phyloP scores from a whole-genome alignment of 371 early-diverging fungal genomes.

The Mucor plumbeus region DNA sequence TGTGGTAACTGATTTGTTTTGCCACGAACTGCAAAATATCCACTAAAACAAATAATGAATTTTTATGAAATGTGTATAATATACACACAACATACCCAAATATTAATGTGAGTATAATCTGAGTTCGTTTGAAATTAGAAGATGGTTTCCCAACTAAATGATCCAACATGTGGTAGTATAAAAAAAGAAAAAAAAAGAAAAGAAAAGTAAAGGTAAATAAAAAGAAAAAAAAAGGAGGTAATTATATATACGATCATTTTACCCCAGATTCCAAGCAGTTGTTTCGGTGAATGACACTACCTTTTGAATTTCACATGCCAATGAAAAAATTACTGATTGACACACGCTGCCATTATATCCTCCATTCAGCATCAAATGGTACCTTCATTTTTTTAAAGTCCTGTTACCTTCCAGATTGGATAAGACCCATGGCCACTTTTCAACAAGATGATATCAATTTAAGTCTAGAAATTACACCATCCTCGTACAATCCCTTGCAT shows the following conservation, averaged over 20 bases:
- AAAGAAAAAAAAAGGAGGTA: neutral
- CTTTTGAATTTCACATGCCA: slow-evolving; percentile 14
- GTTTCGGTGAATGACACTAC: slow-evolving; percentile 5
- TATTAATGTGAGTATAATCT: slow-evolving; percentile 71
- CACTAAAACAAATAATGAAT: slow-evolving; percentile 22
- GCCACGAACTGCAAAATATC: slow-evolving; percentile 48
- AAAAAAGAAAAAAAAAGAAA: neutral
- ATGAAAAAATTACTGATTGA: neutral
- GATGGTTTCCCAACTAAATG: slow-evolving; percentile 93
- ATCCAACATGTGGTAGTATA: slow-evolving; percentile 72
- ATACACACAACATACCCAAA: slow-evolving; percentile 52
- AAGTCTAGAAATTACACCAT: neutral
- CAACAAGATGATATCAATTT: neutral
- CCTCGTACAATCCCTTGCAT: too few relatives aligned
- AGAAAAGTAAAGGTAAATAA: neutral
- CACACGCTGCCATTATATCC: neutral
- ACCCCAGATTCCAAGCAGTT: slow-evolving; percentile 6
- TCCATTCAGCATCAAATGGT: neutral
- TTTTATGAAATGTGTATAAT: neutral
- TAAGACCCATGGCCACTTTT: neutral
- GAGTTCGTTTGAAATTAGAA: slow-evolving; percentile 83
- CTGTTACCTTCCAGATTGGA: too few relatives aligned
- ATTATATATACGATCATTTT: neutral
- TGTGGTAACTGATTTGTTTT: slow-evolving; percentile 32
- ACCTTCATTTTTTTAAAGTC: neutral